Base-by-base conservation (phyloP, 768 basidiomycete genomes). In the Russula ochroleuca region DNA sequence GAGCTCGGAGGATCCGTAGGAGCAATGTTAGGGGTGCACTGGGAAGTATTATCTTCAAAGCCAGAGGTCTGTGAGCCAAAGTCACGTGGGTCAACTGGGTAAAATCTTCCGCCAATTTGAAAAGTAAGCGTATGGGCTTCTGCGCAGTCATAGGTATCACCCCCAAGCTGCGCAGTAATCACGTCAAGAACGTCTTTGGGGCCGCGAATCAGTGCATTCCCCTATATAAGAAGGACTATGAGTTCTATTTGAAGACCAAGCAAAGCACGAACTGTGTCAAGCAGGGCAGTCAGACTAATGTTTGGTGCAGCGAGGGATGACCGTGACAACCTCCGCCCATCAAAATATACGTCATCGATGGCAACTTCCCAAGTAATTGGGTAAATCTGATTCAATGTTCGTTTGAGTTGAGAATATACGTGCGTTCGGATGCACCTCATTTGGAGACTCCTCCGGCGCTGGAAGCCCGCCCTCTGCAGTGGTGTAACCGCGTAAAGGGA, bases 81-180 rank as follows among this genome's bases (percentile, higher is more conserved):
- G 72, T 92, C 90, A 28, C 88, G 83, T 17, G 88, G 85, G 71
- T 91, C 90, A 23, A 90, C 81, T 0, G 87, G 82, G 74, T 91
- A 92, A 31, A 82, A 71, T 64, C 77, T 76, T 11, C 90, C 87
- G 17, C 83, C 86, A 52, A 92, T 88, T 59, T 81, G 74, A 71
- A 92, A 92, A 0, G 80, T 74, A 28, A 91, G 75, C 0, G 76
- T 84, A 69, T 90, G 90, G 0, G 85, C 80, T 15, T 78, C 76
- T 0, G 79, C 71, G 72, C 90, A 91, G 14, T 80, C 73, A 69
- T 88, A 87, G 1, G 77, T 76, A 17, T 63, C 48, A 38, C 70
- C 68, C 11, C 80, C 81, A 0, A 86, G 72, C n/a, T 65, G 70
- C 7, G 68, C 57, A 31, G 67, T 65, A 57, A 90, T 85, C n/a